Evolutionary conservation across 371 early-diverging fungal species (phyloP), one percentile per base, ranked within the genome.

Genomic region (Rhizopus stolonifer): DNA sequence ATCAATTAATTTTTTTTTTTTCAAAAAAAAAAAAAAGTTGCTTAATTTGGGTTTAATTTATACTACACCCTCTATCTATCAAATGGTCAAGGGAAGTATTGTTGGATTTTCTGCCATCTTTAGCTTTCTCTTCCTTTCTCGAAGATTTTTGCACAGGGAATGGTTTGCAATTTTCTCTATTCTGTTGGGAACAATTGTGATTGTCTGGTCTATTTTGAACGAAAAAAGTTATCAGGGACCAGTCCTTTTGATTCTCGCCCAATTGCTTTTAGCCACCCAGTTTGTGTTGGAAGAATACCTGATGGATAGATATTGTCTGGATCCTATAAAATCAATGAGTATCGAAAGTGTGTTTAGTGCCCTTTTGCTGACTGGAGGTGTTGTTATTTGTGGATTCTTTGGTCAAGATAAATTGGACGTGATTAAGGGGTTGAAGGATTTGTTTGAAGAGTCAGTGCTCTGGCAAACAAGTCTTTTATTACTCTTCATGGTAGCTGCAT

Each of bases 291-390:
- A 75, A 49, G 75, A 75, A 42, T 71, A 67, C 34, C 47, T 75
- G 50, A 75, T 75, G 75, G 72, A 75, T 29, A 59, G 69, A 14
- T 69, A 57, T 38, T 65, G 65, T 10, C 58, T 75, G 11, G 67
- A 75, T 49, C 70, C 75, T 13, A 63, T 75, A 6, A 59, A 60
- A n/a, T 72, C 75, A 18, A 75, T 75, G 75, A 70, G 75, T 6
- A 67, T 71, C 47, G 75, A 75, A 50, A 71, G 72, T 40, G 48
- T 69, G 5, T 71, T 75, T 49, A 70, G 75, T 18, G 63, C 64
- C 1, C 40, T 69, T 23, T 18, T 47, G 18, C 32, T 75, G 2
- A 57, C 68, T 29, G 6, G 29, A 29, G 11, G 6, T 29, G 29
- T 9, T 0, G n/a, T n/a, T n/a, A n/a, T n/a, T n/a, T n/a, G n/a